These are phyloP conservation scores for Betula pendula DNA, from an alignment of 306 rosid genomes.

Conservation along the genomic window DNA sequence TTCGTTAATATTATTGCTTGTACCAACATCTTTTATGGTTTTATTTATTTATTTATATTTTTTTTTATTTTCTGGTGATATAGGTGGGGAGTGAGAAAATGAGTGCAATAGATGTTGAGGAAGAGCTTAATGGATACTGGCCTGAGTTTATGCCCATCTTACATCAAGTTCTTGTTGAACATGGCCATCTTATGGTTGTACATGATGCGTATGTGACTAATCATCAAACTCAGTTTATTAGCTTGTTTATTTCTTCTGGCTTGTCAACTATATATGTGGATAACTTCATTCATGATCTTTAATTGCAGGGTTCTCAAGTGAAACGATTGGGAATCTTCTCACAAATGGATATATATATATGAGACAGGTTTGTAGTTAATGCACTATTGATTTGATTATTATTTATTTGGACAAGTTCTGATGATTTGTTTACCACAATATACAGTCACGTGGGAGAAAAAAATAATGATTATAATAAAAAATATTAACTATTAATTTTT, in stretches of 20 bases:
- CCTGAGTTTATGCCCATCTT: slow-evolving; percentile 11
- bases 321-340: not conserved
- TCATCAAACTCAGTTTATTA: not conserved
- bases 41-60: not conserved
- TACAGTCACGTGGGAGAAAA: too few relatives aligned
- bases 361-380: not conserved
- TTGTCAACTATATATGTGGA: not conserved
- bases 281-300: not conserved
- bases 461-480: too few relatives aligned
- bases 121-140: not conserved
- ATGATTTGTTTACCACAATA: too few relatives aligned
- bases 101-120: not conserved
- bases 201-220: slow-evolving; percentile 7
- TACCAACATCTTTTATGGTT: not conserved
- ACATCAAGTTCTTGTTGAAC: not conserved
- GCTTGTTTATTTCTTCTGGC: not conserved
- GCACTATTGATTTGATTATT: too few relatives aligned
- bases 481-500: too few relatives aligned
- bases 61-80: not conserved
- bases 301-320: not conserved
- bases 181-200: slow-evolving; percentile 1
- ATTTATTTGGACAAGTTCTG: too few relatives aligned
- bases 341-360: not conserved
- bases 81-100: not conserved
- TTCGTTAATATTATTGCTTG: not conserved